phyloP scores from a whole-genome alignment of 345 rosid genomes.

The Microcos paniculata region DNA sequence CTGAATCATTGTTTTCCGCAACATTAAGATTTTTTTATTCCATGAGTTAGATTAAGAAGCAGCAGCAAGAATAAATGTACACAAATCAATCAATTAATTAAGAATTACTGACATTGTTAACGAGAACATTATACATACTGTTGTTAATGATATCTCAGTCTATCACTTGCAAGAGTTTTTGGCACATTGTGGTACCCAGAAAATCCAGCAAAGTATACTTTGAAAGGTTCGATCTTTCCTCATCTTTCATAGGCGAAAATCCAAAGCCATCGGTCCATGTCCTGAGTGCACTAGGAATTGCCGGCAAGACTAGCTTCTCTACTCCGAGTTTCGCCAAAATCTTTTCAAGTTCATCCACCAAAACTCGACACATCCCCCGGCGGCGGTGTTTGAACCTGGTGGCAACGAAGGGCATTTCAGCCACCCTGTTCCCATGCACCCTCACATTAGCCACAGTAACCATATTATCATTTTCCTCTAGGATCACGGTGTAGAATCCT shows the following conservation, averaged over 20 bases:
- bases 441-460: slow-evolving; percentile 58
- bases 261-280: slow-evolving; percentile 55
- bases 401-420: slow-evolving; percentile 58
- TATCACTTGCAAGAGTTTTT: slow-evolving; percentile 29
- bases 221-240: slow-evolving; percentile 38
- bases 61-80: slow-evolving; percentile 14
- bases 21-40: slow-evolving; percentile 69
- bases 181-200: slow-evolving; percentile 49
- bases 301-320: slow-evolving; percentile 48
- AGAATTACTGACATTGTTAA: too few relatives aligned
- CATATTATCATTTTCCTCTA: slow-evolving; percentile 57
- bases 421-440: slow-evolving; percentile 53
- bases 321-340: slow-evolving; percentile 49
- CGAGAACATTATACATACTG: too few relatives aligned
- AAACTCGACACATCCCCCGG: slow-evolving; percentile 48
- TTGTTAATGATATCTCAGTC: slow-evolving; percentile 2
- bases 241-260: slow-evolving; percentile 35
- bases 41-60: slow-evolving; percentile 21
- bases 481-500: slow-evolving; percentile 57
- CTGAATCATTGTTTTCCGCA: slow-evolving; percentile 65
- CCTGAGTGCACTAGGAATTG: slow-evolving; percentile 32
- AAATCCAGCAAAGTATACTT: slow-evolving; percentile 45
- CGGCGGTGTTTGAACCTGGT: slow-evolving; percentile 43
- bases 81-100: background rate
- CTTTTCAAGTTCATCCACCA: slow-evolving; percentile 55